Evolutionary conservation across 2,329 filamentous ascomycete species (phyloP).

Genomic region (Neoarthrinium moseri): DNA sequence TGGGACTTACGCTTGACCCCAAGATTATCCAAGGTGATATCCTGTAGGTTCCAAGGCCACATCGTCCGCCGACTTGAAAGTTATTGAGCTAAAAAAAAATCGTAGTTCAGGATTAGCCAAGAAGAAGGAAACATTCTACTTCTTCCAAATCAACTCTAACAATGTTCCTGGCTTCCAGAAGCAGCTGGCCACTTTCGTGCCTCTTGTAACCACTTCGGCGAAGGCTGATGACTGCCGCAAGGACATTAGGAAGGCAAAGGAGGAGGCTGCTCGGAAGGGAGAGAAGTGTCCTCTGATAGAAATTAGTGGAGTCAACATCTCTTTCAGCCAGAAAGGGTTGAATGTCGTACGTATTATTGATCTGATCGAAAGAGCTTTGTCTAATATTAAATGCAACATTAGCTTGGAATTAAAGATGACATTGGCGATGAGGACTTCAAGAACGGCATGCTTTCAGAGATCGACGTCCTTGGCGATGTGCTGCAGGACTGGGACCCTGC

Average conservation of each 20-base stretch:
- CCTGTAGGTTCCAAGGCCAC: no score
- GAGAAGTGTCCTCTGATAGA: neutral
- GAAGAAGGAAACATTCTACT: conserved; percentile 2
- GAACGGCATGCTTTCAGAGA: conserved; percentile 30
- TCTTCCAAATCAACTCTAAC: conserved; percentile 1
- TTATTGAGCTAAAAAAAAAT: neutral
- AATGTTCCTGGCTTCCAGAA: neutral
- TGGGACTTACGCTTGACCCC: no score
- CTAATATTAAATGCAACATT: no score
- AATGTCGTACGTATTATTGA: conserved; percentile 15
- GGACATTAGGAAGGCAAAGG: neutral
- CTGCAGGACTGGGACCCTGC: conserved; percentile 25
- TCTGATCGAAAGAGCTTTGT: conserved; percentile 6
- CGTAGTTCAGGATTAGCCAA: conserved; percentile 3
- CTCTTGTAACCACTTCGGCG: neutral
- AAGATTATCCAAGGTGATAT: neutral
- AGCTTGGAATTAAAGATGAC: conserved; percentile 26
- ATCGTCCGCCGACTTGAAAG: neutral
- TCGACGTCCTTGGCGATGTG: conserved; percentile 26
- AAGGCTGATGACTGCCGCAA: neutral
- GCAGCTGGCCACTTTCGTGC: neutral
- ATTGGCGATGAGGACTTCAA: conserved; percentile 30
- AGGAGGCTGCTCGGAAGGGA: neutral
- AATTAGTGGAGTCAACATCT: conserved; percentile 19
- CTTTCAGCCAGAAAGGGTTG: conserved; percentile 23